Conservation (phyloP, 208 protist species). For the Ichthyophonus hoferi region DNA sequence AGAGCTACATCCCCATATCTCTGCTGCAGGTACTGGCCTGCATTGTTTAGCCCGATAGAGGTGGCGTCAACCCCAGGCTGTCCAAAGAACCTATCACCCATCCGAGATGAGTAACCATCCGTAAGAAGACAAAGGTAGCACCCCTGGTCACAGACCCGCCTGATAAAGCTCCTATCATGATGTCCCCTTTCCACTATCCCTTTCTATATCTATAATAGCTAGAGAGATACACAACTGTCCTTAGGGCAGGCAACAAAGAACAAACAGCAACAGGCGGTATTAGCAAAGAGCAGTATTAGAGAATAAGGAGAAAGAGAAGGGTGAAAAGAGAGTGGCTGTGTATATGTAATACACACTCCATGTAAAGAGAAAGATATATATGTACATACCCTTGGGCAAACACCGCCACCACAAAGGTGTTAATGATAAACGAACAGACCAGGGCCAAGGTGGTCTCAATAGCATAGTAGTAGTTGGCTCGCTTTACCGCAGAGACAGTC, state of each 20-base stretch:
- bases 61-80: constrained; percentile 6
- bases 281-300: neutral
- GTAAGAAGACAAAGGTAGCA: too few relatives aligned
- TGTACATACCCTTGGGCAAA: constrained; percentile 45
- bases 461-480: constrained; percentile 59
- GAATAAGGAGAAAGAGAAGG: neutral
- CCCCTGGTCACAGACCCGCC: too few relatives aligned
- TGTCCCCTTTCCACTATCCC: too few relatives aligned
- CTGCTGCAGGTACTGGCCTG: constrained; percentile 43
- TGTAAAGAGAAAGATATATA: neutral
- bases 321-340: neutral
- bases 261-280: too few relatives aligned
- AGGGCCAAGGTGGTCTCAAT: constrained; percentile 62
- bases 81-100: constrained; percentile 30
- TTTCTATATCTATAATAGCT: too few relatives aligned
- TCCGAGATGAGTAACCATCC: too few relatives aligned
- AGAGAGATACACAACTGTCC: too few relatives aligned
- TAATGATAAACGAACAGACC: constrained; percentile 67
- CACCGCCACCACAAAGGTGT: constrained; percentile 63
- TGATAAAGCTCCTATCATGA: too few relatives aligned
- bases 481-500: constrained; percentile 35
- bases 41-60: constrained; percentile 58
- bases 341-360: too few relatives aligned
- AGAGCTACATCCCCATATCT: constrained; percentile 54
- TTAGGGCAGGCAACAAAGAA: too few relatives aligned